Evolutionary conservation across 352 stramenopile genomes (phyloP), one percentile per base, ranked within the genome.

Genomic region (Pythium plurisporium): DNA sequence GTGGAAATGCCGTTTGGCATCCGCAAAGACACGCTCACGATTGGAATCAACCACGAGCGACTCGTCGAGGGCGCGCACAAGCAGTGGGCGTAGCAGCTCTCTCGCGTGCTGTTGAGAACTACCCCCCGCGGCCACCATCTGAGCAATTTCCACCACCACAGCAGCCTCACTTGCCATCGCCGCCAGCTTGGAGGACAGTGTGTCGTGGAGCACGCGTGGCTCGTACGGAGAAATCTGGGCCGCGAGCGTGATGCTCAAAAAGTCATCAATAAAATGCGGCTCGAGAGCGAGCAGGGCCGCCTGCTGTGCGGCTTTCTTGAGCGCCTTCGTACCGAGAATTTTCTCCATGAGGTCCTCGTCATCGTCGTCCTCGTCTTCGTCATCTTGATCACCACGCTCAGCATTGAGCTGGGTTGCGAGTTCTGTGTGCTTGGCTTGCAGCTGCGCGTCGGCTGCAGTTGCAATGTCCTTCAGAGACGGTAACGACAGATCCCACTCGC

Each of bases 321-420:
- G 57, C 4, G 41, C 41, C 47, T 62, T 63, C 12, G 41, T 64
- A 19, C 58, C 46, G 9, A 64, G 37, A 11, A 68, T 4, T 20
- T 36, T 68, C 47, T 63, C 61, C 61, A 68, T 55, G 15, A 68
- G 30, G 25, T 69, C 46, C 1, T 65, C 62, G 27, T 69, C 62
- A 5, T 64, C 62, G 17, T 70, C 62, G 6, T 63, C 45, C 0
- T 62, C 52, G 8, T 66, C 43, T 2, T 61, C 46, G 2, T 65
- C 51, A 7, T 59, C 49, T 27, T 59, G 30, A 19, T 10, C 15
- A 22, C 30, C 29, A 1, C 27, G 26, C 14, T 59, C 34, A 1
- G 51, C 57, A 5, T 59, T 12, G 7, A 49, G 22, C 30, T 60
- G 36, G n/a, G 25, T 47, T 8, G 40, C 55, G 5, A 64, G 14